These are phyloP conservation scores for Colletotrichum trifolii DNA, from an alignment of 2,329 filamentous ascomycete genomes.

Conservation along the genomic window DNA sequence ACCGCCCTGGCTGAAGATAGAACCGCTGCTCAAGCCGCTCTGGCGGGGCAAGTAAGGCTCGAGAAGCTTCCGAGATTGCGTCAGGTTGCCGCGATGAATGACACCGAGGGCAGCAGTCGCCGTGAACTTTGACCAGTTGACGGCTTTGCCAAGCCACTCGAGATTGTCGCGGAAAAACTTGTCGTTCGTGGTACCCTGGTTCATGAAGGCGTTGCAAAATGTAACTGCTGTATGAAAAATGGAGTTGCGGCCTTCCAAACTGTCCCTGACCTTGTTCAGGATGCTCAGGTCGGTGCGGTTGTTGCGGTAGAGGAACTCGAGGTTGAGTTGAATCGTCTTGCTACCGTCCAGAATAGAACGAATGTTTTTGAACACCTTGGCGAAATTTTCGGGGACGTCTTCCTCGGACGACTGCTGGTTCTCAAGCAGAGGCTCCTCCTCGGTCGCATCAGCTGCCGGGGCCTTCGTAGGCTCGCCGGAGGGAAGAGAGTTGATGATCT, in stretches of 20 bases:
- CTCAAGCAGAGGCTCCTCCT: conserved; percentile 61
- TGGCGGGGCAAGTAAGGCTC: conserved; percentile 92
- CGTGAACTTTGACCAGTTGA: conserved; percentile 99
- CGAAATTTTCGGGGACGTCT: conserved; percentile 61
- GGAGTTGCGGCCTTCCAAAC: conserved; percentile 93
- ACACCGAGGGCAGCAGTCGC: conserved; percentile 96
- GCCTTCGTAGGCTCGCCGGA: conserved; percentile 61
- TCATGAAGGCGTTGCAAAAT: conserved; percentile 99
- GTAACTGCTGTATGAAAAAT: conserved; percentile 99
- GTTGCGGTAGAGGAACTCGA: conserved; percentile 96
- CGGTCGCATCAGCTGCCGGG: conserved; percentile 51
- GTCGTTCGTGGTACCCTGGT: conserved; percentile 96
- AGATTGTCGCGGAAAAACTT: conserved; percentile 98
- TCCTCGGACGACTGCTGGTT: conserved; percentile 64
- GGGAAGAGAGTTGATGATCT: conserved; percentile 85
- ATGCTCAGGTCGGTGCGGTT: conserved; percentile 93
- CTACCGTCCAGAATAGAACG: conserved; percentile 82
- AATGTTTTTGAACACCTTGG: conserved; percentile 71
- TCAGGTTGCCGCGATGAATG: conserved; percentile 94
- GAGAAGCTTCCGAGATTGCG: conserved; percentile 90
- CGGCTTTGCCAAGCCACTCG: conserved; percentile 97
- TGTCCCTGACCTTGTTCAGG: conserved; percentile 95
- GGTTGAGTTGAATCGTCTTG: conserved; percentile 92
- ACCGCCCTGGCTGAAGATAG: conserved; percentile 94
- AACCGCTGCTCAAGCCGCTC: conserved; percentile 79